Evolutionary conservation across 129 eudicot genomes (phyloP), one percentile per base, ranked within the genome.

Genomic region (Artemisia annua): DNA sequence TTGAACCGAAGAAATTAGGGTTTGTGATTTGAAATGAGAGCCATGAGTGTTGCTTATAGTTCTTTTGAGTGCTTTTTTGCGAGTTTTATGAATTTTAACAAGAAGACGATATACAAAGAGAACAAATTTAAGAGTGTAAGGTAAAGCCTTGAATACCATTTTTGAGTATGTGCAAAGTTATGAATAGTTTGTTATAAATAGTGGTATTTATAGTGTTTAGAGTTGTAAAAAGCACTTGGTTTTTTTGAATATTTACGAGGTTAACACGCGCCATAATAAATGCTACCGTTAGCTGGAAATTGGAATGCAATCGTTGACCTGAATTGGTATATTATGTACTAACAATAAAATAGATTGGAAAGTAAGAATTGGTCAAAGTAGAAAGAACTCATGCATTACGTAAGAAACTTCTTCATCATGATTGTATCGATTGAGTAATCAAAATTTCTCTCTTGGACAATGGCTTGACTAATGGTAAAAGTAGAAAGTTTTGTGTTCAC

Each of bases 1-100:
- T 16, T 46, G 67, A 16, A 44, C 19, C 1, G 58, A 6, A 5
- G 84, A 67, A 48, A 51, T 26, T 43, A 65, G 71, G 30, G 71
- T 35, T 72, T 63, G 80, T 63, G 73, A 44, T 28, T 67, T 66
- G 69, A 19, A 62, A 44, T 70, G 66, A 30, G 54, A 50, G 3
- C 58, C 67, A 72, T 69, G 66, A 3, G 68, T 62, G 75, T 77
- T 84, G 68, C 88, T 84, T 44, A 84, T 52, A 75, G 71, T 73
- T 69, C 85, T 84, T 18, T 68, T 79, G 19, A 84, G 82, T 58
- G 48, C 83, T 74, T 57, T 84, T 48, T 70, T 76, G 39, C 72
- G 70, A 46, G 56, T 77, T n/a, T 71, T 70, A 35, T 72, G 78
- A 43, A 72, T 78, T 46, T 66, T 80, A 35, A 67, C 49, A 16